phyloP scores from a whole-genome alignment of 805 yeast genomes.

The Ogataea trehalophila region DNA sequence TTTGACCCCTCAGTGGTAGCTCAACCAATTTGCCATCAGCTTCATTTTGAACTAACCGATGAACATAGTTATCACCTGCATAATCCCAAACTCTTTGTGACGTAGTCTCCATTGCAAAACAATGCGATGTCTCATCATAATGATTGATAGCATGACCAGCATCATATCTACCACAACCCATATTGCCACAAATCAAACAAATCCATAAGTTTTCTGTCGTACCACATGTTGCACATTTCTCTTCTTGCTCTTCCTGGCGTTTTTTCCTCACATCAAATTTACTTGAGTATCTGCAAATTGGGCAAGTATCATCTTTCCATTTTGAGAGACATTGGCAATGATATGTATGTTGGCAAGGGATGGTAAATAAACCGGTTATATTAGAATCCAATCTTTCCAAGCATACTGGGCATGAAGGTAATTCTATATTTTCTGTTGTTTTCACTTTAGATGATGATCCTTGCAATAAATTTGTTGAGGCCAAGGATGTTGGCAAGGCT shows the following conservation, averaged over 20 bases:
- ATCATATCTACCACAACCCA: conserved; percentile 90
- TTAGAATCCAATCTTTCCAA: conserved; percentile 81
- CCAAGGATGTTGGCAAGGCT: too few relatives aligned
- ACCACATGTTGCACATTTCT: conserved; percentile 54
- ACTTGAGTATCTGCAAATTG: conserved; percentile 80
- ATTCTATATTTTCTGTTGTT: conserved; percentile 38
- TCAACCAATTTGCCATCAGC: conserved; percentile 89
- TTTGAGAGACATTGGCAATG: conserved; percentile 84
- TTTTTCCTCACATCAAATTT: conserved; percentile 17
- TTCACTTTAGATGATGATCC: conserved; percentile 5
- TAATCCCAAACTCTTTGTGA: conserved; percentile 94
- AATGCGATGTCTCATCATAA: conserved; percentile 71
- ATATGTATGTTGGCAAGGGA: conserved; percentile 89
- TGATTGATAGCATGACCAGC: conserved; percentile 83
- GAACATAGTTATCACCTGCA: conserved; percentile 87
- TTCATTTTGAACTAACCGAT: conserved; percentile 76
- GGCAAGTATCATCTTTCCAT: conserved; percentile 90
- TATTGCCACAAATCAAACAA: conserved; percentile 82
- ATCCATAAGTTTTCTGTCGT: conserved; percentile 71
- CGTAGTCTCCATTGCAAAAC: conserved; percentile 83
- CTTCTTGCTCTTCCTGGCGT: conserved; percentile 26
- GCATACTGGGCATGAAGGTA: conserved; percentile 93
- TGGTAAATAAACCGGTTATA: conserved; percentile 76
- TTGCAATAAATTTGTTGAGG: too few relatives aligned
- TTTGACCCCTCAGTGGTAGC: conserved; percentile 37